Evolutionary conservation across 495 filamentous ascomycete genomes (phyloP).

Genomic region (Paragyromitra xinjiangensis): DNA sequence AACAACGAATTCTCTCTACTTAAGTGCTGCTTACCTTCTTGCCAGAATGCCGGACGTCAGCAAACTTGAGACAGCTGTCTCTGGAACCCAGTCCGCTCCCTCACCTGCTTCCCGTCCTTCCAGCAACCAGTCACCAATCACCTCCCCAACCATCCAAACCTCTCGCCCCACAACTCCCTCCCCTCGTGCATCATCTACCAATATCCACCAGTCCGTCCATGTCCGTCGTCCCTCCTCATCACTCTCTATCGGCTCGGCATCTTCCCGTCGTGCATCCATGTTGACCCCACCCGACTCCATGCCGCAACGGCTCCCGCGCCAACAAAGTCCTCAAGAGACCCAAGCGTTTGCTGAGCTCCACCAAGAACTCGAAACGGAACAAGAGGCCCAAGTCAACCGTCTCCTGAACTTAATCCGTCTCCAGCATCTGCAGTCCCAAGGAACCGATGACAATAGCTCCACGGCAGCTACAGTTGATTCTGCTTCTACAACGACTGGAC

Average conservation of each 20-base stretch:
- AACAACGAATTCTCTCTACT: neutral
- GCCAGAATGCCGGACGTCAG: conserved; percentile 50
- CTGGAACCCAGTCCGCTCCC: conserved; percentile 21
- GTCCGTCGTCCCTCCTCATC: conserved; percentile 53
- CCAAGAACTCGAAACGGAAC: conserved; percentile 92
- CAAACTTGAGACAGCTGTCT: conserved; percentile 36
- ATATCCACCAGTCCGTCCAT: conserved; percentile 40
- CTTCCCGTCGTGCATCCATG: conserved; percentile 53
- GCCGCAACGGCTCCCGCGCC: conserved; percentile 57
- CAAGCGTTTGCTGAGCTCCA: conserved; percentile 94
- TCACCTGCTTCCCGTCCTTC: conserved; percentile 26
- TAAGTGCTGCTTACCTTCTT: conserved; percentile 14
- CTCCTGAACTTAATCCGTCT: conserved; percentile 87
- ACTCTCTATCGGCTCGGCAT: conserved; percentile 44
- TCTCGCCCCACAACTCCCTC: conserved; percentile 48
- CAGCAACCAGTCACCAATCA: conserved; percentile 28
- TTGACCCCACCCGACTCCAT: conserved; percentile 48
- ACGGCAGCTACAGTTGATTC: conserved; percentile 72
- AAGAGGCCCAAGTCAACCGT: conserved; percentile 95
- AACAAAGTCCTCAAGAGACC: conserved; percentile 63
- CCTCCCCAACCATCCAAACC: conserved; percentile 29
- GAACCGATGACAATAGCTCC: conserved; percentile 61
- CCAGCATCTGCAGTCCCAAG: conserved; percentile 82
- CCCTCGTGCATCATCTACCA: conserved; percentile 44
- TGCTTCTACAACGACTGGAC: conserved; percentile 72